A percentile compares a stretch with the other conserved stretches of the same genome.
These are phyloP conservation scores for Limnanthes douglasii DNA, from an alignment of 345 rosid species.

Conservation along the genomic window DNA sequence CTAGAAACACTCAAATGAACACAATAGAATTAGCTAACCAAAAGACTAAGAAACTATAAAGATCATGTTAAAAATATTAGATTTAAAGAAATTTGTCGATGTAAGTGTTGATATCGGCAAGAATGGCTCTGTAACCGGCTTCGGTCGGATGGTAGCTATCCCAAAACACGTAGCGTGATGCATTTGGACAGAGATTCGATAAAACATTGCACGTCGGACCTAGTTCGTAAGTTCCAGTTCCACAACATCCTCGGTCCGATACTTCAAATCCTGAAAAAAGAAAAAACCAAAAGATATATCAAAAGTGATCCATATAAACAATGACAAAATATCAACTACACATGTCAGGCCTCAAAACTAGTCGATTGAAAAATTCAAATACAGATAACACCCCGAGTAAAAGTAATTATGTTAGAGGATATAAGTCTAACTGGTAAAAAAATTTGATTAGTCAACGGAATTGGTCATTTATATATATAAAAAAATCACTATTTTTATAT, in stretches of 20 bases:
- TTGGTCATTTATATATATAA: too few relatives aligned
- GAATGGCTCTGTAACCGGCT: constrained; percentile 17
- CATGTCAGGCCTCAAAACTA: too few relatives aligned
- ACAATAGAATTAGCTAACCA: too few relatives aligned
- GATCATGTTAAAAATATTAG: too few relatives aligned
- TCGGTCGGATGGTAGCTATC: constrained; percentile 61
- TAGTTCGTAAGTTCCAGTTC: constrained; percentile 41
- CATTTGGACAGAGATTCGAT: constrained; percentile 21
- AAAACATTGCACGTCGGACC: constrained; percentile 20
- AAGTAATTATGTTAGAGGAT: not conserved
- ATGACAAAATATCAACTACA: constrained; percentile 3
- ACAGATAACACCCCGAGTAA: too few relatives aligned
- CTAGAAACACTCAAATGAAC: too few relatives aligned
- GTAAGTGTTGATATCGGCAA: constrained; percentile 4
- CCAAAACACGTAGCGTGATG: constrained; percentile 41
- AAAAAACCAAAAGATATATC: not conserved
- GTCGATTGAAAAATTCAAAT: too few relatives aligned
- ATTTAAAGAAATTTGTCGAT: constrained; percentile 8
- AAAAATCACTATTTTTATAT: too few relatives aligned
- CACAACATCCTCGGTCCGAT: constrained; percentile 39
- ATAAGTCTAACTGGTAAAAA: not conserved
- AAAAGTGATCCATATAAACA: not conserved
- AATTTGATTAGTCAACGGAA: too few relatives aligned
- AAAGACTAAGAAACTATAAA: not conserved
- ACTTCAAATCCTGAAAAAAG: constrained; percentile 29